Conservation (phyloP, 2,329 filamentous ascomycete species). For the Penicillium sp. region DNA sequence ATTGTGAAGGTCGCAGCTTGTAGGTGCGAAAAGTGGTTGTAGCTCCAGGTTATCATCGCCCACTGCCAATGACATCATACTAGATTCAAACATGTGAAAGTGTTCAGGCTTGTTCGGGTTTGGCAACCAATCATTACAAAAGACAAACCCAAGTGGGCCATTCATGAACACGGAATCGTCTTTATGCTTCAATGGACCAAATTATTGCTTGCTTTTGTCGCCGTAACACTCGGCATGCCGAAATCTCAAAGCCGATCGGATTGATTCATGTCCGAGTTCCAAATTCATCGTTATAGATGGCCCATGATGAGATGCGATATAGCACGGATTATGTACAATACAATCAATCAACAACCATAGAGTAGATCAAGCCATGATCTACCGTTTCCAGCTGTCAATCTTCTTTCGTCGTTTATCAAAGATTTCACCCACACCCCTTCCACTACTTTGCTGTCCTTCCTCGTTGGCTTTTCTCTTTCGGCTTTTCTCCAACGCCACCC, state of each 20-base stretch:
- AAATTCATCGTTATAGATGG: neutral
- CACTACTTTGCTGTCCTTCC: constrained; percentile 63
- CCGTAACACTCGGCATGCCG: too few species aligned
- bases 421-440: constrained; percentile 61
- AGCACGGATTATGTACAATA: neutral
- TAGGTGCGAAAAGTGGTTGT: too few species aligned
- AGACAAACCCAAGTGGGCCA: too few species aligned
- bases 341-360: neutral
- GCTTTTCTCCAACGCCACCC: constrained; percentile 68
- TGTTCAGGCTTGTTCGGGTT: too few species aligned
- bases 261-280: neutral
- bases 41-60: too few species aligned
- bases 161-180: too few species aligned
- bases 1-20: neutral
- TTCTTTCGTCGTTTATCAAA: constrained; percentile 44
- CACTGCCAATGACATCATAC: too few species aligned
- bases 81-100: too few species aligned
- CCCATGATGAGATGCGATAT: neutral
- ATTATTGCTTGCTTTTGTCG: too few species aligned
- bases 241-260: too few species aligned
- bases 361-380: constrained; percentile 4
- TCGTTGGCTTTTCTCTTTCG: constrained; percentile 69
- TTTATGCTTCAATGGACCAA: too few species aligned
- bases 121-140: too few species aligned
- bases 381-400: constrained; percentile 40